Evolutionary conservation across 1,139 yeast species (phyloP).

Genomic region (Meyerozyma athensensis): DNA sequence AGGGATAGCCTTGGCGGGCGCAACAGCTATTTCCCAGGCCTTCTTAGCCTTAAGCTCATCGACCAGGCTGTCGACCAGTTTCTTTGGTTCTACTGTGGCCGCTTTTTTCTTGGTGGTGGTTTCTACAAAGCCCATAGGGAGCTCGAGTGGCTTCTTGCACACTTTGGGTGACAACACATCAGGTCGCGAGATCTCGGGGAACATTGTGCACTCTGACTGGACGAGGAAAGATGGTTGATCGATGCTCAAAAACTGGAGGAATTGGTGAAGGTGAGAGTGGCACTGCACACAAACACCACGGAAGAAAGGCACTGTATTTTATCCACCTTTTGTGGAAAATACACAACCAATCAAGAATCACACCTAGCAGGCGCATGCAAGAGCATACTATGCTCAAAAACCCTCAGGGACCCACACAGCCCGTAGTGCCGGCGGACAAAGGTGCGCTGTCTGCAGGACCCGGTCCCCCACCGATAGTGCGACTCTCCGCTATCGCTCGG

Average conservation of each 20-base stretch:
- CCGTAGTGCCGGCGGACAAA: too few species aligned
- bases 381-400: too few species aligned
- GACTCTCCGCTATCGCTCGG: background rate
- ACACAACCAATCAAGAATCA: too few species aligned
- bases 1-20: conserved; percentile 82
- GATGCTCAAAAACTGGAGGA: too few species aligned
- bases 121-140: background rate
- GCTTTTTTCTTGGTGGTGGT: background rate
- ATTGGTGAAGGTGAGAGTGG: too few species aligned
- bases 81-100: conserved; percentile 1
- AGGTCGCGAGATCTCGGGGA: background rate
- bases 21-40: conserved; percentile 84
- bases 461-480: background rate
- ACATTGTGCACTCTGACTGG: background rate
- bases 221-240: too few species aligned
- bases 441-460: background rate
- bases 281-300: too few species aligned
- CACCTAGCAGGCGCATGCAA: too few species aligned
- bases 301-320: too few species aligned
- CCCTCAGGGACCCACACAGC: too few species aligned
- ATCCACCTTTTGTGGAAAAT: too few species aligned
- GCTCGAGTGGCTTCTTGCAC: conserved; percentile 3
- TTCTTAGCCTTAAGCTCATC: conserved; percentile 50
- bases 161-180: background rate
- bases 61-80: conserved; percentile 12